Percentiles rank a stretch among this genome's conserved stretches.
Evolutionary conservation across 345 rosid species (phyloP).

Genomic region (Salix brachista): DNA sequence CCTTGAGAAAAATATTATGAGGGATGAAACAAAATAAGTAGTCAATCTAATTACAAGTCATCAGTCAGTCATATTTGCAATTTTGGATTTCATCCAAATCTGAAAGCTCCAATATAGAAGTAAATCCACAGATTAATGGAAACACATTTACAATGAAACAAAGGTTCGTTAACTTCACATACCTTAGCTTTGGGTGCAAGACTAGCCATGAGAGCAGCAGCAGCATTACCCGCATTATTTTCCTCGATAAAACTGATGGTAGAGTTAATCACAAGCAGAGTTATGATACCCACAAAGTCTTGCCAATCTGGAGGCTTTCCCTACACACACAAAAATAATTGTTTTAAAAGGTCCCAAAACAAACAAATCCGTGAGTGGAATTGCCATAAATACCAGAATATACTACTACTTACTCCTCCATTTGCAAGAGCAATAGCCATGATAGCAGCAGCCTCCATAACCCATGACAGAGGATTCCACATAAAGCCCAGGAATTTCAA

Average conservation of each 20-base stretch:
- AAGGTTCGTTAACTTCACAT: conserved; percentile 7
- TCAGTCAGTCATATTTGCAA: background rate
- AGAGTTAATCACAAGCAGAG: conserved; percentile 81
- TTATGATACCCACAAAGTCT: conserved; percentile 90
- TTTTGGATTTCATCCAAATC: background rate
- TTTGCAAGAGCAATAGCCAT: conserved; percentile 99
- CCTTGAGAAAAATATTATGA: conserved; percentile 37
- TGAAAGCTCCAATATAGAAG: background rate
- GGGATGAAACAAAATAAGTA: background rate
- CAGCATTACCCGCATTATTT: conserved; percentile 96
- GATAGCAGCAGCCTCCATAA: conserved; percentile 98
- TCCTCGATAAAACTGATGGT: conserved; percentile 98
- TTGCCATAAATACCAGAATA: background rate
- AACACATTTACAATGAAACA: background rate
- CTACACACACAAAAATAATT: conserved; percentile 26
- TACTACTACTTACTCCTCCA: conserved; percentile 75
- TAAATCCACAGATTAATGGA: background rate
- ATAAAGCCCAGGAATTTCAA: conserved; percentile 87
- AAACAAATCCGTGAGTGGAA: background rate
- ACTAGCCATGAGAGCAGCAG: conserved; percentile 97
- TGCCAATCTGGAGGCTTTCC: conserved; percentile 99
- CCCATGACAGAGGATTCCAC: conserved; percentile 99
- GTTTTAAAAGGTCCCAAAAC: background rate
- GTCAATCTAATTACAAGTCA: background rate
- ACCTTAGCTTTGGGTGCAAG: conserved; percentile 98